These are phyloP conservation scores for Eimeria maxima DNA, from an alignment of 169 alveolate genomes.

Conservation along the genomic window DNA sequence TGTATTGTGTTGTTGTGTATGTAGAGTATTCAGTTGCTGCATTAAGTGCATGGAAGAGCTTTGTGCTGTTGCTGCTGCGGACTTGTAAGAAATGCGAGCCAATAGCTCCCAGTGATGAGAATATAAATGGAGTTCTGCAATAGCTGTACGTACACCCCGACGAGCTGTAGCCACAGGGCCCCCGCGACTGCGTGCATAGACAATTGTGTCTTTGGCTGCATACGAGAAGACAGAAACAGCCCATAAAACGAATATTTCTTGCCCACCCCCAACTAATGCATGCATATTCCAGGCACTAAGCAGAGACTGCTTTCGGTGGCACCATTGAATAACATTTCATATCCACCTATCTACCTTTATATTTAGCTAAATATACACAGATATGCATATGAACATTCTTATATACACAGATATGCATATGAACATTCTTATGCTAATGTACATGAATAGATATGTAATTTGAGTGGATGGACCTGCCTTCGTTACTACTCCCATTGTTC, in stretches of 20 bases:
- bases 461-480: not conserved
- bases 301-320: no score
- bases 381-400: no score
- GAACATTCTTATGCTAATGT: no score
- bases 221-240: no score
- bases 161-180: conserved; percentile 51
- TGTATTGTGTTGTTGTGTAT: not conserved
- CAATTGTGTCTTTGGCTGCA: not conserved
- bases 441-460: not conserved
- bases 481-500: not conserved
- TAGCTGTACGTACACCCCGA: conserved; percentile 37
- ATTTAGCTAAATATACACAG: not conserved
- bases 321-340: no score
- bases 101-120: conserved; percentile 44
- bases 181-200: conserved; percentile 31
- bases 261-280: no score
- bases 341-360: no score
- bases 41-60: not conserved
- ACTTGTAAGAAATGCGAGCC: conserved; percentile 55
- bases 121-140: conserved; percentile 22
- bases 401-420: no score
- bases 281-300: no score
- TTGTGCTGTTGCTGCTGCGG: not conserved
- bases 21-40: not conserved
- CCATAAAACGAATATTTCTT: no score